phyloP scores from a whole-genome alignment of 208 protist species.

The Phytomonas sp. region DNA sequence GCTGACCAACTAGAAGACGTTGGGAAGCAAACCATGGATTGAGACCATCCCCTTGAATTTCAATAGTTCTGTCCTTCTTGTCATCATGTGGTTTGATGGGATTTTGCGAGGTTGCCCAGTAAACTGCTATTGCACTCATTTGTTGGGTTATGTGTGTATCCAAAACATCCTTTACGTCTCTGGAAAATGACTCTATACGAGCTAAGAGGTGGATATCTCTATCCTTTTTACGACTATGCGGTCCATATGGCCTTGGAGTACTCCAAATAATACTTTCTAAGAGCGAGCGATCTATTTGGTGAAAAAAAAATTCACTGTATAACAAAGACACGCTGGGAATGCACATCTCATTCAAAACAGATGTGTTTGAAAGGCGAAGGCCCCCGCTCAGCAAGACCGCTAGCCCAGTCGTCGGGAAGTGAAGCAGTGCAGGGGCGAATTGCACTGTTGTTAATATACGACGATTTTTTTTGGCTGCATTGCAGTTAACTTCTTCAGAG shows the following conservation, averaged over 20 bases:
- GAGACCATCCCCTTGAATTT: background rate
- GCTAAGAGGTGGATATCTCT: background rate
- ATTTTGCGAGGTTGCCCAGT: background rate
- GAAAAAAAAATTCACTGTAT: background rate
- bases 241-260: background rate
- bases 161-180: background rate
- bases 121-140: background rate
- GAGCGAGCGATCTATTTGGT: background rate
- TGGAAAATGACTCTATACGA: background rate
- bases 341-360: background rate
- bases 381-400: background rate
- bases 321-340: background rate
- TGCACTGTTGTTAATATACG: background rate
- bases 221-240: background rate
- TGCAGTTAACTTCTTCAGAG: background rate
- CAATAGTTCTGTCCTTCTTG: background rate
- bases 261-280: background rate
- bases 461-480: background rate
- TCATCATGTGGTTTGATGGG: background rate
- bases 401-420: background rate
- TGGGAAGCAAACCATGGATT: background rate
- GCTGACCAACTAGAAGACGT: background rate
- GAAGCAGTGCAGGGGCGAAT: background rate
- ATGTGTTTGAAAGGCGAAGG: background rate
- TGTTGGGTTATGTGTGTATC: background rate